A percentile compares a stretch with the other conserved stretches of the same genome.
Conservation (phyloP, 2,329 filamentous ascomycete genomes). For the Helotiales sp. region DNA sequence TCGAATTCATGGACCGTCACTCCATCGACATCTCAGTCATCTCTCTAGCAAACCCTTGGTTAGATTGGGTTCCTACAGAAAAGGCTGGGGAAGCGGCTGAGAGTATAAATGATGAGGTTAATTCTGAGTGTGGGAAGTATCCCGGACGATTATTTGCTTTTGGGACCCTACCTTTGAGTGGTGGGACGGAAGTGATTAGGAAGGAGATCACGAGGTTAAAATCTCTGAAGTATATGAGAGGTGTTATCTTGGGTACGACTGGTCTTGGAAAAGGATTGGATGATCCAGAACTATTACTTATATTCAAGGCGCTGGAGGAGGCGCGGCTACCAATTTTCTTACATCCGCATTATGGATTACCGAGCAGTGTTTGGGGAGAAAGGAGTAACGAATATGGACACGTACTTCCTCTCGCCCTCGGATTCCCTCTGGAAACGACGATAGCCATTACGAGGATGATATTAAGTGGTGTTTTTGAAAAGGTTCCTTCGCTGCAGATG, state of each 20-base stretch:
- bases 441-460: slow-evolving; percentile 88
- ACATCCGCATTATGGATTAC: slow-evolving; percentile 90
- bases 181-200: slow-evolving; percentile 60
- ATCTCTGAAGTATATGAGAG: slow-evolving; percentile 67
- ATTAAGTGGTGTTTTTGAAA: slow-evolving; percentile 81
- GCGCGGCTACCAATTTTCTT: slow-evolving; percentile 72
- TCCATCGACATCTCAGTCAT: slow-evolving; percentile 80
- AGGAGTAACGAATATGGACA: slow-evolving; percentile 76
- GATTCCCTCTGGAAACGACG: slow-evolving; percentile 90
- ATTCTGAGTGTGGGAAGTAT: slow-evolving; percentile 65
- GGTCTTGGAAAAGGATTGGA: slow-evolving; percentile 81
- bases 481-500: slow-evolving; percentile 67
- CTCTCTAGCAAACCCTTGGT: slow-evolving; percentile 90
- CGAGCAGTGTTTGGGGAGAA: slow-evolving; percentile 75
- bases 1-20: slow-evolving; percentile 86
- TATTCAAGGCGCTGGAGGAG: slow-evolving; percentile 69
- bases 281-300: slow-evolving; percentile 68
- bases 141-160: slow-evolving; percentile 78
- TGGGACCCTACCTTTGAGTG: slow-evolving; percentile 76
- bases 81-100: slow-evolving; percentile 64
- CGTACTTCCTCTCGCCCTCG: slow-evolving; percentile 80
- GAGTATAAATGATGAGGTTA: slow-evolving; percentile 76
- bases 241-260: slow-evolving; percentile 85
- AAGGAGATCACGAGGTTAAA: slow-evolving; percentile 64
- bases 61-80: slow-evolving; percentile 71